These are phyloP conservation scores for Citrus australasica DNA, from an alignment of 345 rosid genomes.

Conservation along the genomic window DNA sequence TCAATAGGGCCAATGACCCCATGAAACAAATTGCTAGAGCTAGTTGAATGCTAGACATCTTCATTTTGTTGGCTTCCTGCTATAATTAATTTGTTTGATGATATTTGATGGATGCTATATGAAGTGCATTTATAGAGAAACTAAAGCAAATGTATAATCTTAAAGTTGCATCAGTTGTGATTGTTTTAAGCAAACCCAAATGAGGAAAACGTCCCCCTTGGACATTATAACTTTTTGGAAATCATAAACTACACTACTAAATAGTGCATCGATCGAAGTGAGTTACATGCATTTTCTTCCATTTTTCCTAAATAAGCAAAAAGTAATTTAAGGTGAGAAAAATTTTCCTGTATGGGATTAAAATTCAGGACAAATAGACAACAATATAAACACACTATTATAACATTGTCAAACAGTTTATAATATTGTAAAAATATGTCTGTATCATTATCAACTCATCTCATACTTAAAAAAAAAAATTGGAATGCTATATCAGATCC, in stretches of 20 bases:
- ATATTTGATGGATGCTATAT: neutral
- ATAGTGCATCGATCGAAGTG: neutral
- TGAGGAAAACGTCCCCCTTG: constrained; percentile 6
- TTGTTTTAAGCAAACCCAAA: neutral
- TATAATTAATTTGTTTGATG: neutral
- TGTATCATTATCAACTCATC: no score
- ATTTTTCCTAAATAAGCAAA: no score
- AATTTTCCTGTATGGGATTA: no score
- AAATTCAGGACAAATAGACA: no score
- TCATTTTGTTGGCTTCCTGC: neutral
- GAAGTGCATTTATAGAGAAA: neutral
- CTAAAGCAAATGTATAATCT: no score
- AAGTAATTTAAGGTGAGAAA: no score
- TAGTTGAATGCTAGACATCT: neutral
- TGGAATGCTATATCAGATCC: accelerated
- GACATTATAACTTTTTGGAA: constrained; percentile 1
- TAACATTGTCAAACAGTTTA: no score
- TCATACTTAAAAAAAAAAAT: no score
- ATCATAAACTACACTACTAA: neutral
- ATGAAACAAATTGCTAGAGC: neutral
- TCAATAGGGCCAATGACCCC: neutral
- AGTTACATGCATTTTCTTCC: neutral
- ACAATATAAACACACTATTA: no score
- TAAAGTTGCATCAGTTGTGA: constrained; percentile 1
- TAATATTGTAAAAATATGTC: no score